A percentile compares a stretch with the other conserved stretches of the same genome.
These are phyloP conservation scores for Aspergillus bertholletiae DNA, from an alignment of 495 filamentous ascomycete genomes.

Conservation along the genomic window DNA sequence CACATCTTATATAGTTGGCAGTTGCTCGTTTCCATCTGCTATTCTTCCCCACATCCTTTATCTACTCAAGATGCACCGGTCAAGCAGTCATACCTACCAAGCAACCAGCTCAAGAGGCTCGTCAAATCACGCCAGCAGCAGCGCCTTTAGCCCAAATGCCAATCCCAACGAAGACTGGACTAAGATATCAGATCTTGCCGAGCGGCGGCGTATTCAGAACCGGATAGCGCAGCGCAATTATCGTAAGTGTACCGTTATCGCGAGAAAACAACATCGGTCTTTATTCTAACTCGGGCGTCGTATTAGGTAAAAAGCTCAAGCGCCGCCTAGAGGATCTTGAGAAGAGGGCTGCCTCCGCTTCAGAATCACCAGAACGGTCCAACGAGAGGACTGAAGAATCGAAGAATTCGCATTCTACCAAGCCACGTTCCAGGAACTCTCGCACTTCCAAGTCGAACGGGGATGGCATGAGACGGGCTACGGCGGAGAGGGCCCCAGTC, in stretches of 20 bases:
- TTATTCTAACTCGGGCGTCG: neutral
- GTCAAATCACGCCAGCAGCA: constrained; percentile 74
- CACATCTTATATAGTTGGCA: neutral
- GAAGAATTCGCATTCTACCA: constrained; percentile 40
- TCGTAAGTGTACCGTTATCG: constrained; percentile 62
- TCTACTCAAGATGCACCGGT: constrained; percentile 34
- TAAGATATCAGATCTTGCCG: constrained; percentile 95
- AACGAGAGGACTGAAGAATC: constrained; percentile 48
- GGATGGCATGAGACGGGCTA: constrained; percentile 35
- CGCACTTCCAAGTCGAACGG: constrained; percentile 39
- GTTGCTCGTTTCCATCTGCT: too few species aligned
- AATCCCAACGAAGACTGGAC: constrained; percentile 99
- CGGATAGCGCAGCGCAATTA: constrained; percentile 98
- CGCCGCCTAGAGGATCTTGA: constrained; percentile 94
- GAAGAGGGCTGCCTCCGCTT: constrained; percentile 81
- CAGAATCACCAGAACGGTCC: constrained; percentile 64
- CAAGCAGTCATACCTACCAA: constrained; percentile 26
- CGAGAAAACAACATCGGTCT: neutral
- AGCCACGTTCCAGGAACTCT: constrained; percentile 38
- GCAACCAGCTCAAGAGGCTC: constrained; percentile 55
- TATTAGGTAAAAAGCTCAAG: constrained; percentile 96
- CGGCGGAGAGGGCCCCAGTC: constrained; percentile 21
- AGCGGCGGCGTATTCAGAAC: constrained; percentile 93
- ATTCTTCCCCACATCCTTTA: neutral
- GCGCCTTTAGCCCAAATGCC: constrained; percentile 93